These are phyloP conservation scores for Boletus bicolor DNA, from an alignment of 768 basidiomycete genomes.

Conservation along the genomic window DNA sequence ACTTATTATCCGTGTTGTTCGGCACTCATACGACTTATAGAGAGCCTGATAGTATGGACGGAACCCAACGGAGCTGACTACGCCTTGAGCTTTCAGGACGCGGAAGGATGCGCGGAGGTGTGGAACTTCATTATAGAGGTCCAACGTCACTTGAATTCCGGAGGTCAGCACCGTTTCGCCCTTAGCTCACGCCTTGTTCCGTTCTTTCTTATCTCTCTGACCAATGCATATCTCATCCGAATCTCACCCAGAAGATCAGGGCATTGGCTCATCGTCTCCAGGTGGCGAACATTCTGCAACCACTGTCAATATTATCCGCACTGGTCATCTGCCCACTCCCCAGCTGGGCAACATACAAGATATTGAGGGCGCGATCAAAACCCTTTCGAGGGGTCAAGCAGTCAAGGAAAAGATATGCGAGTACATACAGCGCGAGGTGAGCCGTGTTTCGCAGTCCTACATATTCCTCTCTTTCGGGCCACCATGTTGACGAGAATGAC, in stretches of 20 bases:
- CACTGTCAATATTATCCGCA: slow-evolving; percentile 62
- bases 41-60: slow-evolving; percentile 98
- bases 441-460: slow-evolving; percentile 19
- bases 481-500: slow-evolving; percentile 9
- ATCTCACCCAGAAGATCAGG: slow-evolving; percentile 41
- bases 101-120: slow-evolving; percentile 91
- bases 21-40: slow-evolving; percentile 40
- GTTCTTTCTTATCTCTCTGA: slow-evolving; percentile 15
- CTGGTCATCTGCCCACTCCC: slow-evolving; percentile 73
- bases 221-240: slow-evolving; percentile 12
- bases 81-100: slow-evolving; percentile 94
- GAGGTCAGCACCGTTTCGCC: slow-evolving; percentile 44
- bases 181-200: slow-evolving; percentile 14
- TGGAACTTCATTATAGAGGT: slow-evolving; percentile 97
- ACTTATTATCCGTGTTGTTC: slow-evolving; percentile 5
- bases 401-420: slow-evolving; percentile 86
- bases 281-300: slow-evolving; percentile 58
- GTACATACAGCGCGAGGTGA: slow-evolving; percentile 81
- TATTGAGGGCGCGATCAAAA: slow-evolving; percentile 76
- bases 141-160: slow-evolving; percentile 72
- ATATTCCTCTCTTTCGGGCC: not conserved
- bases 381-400: slow-evolving; percentile 64
- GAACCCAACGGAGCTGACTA: slow-evolving; percentile 94
- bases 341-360: slow-evolving; percentile 73
- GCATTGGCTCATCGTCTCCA: slow-evolving; percentile 58